These are phyloP conservation scores for Scheffersomyces ergatensis DNA, from an alignment of 805 yeast species.

Conservation along the genomic window DNA sequence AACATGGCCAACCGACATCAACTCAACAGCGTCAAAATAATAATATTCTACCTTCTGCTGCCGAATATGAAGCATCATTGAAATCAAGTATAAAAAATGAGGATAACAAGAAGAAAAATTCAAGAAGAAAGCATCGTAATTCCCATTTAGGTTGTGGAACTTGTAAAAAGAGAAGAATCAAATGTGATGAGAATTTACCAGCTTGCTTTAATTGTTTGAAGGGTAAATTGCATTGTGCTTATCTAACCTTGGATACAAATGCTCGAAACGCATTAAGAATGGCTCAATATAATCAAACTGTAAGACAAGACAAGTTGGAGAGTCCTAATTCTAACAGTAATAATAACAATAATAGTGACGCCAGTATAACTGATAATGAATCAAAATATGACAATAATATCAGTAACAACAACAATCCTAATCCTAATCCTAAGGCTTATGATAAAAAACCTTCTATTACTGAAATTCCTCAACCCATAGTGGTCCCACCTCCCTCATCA, in stretches of 20 bases:
- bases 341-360: too few relatives aligned
- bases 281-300: constrained; percentile 46
- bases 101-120: constrained; percentile 32
- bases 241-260: constrained; percentile 44
- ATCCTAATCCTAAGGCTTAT: too few relatives aligned
- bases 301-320: constrained; percentile 21
- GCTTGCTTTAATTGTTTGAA: constrained; percentile 47
- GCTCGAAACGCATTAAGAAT: constrained; percentile 48
- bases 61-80: constrained; percentile 4
- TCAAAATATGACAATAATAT: too few relatives aligned
- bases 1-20: too few relatives aligned
- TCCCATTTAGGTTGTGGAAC: constrained; percentile 76
- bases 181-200: constrained; percentile 51
- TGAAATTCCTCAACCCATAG: too few relatives aligned
- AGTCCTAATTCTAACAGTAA: constrained; percentile 1
- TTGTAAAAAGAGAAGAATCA: constrained; percentile 50
- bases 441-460: too few relatives aligned
- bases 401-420: too few relatives aligned
- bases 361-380: too few relatives aligned
- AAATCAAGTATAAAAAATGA: constrained; percentile 2
- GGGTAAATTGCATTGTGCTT: constrained; percentile 46
- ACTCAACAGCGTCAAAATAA: constrained; percentile 1
- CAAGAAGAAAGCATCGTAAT: constrained; percentile 62
- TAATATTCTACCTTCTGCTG: background rate
- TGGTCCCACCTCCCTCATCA: too few relatives aligned